These are phyloP conservation scores for Apiospora phragmitis DNA, from an alignment of 2,329 filamentous ascomycete genomes.

Conservation along the genomic window DNA sequence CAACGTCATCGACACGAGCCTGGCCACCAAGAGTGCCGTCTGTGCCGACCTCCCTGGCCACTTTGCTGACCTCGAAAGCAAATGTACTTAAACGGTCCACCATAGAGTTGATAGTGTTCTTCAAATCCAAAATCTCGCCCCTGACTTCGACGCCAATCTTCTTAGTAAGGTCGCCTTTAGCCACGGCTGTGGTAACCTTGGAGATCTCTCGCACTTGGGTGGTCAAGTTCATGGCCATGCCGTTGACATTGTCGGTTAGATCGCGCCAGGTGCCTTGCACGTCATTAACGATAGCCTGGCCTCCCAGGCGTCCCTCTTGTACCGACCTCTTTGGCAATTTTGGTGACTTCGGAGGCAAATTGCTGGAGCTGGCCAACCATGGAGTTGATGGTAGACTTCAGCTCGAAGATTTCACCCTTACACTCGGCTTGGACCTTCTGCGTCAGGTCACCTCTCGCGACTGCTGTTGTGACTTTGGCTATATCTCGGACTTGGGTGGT, in stretches of 20 bases:
- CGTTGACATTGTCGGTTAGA: conserved; percentile 92
- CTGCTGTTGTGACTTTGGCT: conserved; percentile 74
- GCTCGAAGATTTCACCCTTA: conserved; percentile 86
- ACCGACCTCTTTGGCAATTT: conserved; percentile 93
- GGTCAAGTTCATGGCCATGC: conserved; percentile 95
- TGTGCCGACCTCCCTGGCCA: conserved; percentile 93
- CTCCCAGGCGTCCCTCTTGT: conserved; percentile 89
- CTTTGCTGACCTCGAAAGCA: conserved; percentile 92
- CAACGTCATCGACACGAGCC: conserved; percentile 89
- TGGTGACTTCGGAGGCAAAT: conserved; percentile 95
- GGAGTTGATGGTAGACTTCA: conserved; percentile 98
- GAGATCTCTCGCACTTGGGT: conserved; percentile 98
- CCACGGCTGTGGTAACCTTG: conserved; percentile 93
- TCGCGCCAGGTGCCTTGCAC: conserved; percentile 98
- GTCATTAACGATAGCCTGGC: conserved; percentile 93
- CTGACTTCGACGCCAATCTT: conserved; percentile 94
- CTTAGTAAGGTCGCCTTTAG: conserved; percentile 89
- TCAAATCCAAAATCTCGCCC: conserved; percentile 92
- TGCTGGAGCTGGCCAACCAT: conserved; percentile 99
- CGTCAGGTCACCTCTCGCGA: conserved; percentile 84
- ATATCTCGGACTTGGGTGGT: conserved; percentile 94
- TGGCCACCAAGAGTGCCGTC: conserved; percentile 94
- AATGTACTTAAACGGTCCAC: conserved; percentile 96
- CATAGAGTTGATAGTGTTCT: conserved; percentile 99
- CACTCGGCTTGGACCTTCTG: conserved; percentile 95